Percentiles rank a stretch among this genome's conserved stretches.
Evolutionary conservation across 768 basidiomycete genomes (phyloP).

Genomic region (Lentinula detonsa): DNA sequence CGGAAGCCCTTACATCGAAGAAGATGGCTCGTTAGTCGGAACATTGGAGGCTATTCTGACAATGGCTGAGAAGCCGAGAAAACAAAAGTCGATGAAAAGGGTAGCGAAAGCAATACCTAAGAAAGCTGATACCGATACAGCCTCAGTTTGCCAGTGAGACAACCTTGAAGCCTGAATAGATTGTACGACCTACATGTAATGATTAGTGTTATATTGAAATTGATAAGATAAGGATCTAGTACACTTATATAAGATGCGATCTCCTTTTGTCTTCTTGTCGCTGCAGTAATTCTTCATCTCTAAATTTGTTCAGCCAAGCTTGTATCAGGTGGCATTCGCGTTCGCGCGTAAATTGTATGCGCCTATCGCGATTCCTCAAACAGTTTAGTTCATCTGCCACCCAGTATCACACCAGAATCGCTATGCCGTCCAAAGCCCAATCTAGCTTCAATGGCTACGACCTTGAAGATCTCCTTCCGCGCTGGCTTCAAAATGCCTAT

Average conservation of each 20-base stretch:
- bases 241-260: no score
- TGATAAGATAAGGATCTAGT: no score
- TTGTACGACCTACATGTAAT: no score
- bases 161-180: no score
- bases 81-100: background rate
- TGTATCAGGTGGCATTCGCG: no score
- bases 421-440: background rate
- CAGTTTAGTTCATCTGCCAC: background rate
- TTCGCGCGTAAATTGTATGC: background rate
- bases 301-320: no score
- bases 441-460: background rate
- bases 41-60: background rate
- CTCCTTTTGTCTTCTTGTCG: no score
- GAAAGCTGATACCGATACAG: background rate
- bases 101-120: background rate
- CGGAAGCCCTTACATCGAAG: background rate
- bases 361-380: background rate
- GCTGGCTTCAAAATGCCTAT: background rate
- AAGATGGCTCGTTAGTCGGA: background rate
- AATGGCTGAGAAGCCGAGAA: background rate
- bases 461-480: background rate
- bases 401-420: background rate
- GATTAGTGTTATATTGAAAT: no score
- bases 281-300: no score
- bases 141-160: background rate